These are phyloP conservation scores for Trametes punicea DNA, from an alignment of 768 basidiomycete species.

Conservation along the genomic window DNA sequence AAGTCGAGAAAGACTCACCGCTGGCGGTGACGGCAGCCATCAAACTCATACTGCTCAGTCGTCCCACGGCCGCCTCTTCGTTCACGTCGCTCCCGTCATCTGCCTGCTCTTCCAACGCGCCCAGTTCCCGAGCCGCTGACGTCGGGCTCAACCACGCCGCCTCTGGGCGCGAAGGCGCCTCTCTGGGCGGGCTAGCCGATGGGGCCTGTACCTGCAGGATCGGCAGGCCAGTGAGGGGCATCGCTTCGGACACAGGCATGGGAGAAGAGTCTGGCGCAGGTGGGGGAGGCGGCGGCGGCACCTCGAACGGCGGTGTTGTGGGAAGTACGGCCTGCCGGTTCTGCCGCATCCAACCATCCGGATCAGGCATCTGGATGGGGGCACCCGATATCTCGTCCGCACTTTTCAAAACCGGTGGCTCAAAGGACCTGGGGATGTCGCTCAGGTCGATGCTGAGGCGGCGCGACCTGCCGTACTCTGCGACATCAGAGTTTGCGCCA, in stretches of 20 bases:
- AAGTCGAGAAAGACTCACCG: slow-evolving; percentile 43
- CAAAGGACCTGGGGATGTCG: not conserved
- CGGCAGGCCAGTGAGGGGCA: slow-evolving; percentile 8
- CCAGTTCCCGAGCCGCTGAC: not conserved
- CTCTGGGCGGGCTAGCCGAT: slow-evolving; percentile 2
- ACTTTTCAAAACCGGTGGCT: not conserved
- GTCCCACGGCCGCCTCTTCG: slow-evolving; percentile 80
- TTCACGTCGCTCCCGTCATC: slow-evolving; percentile 42
- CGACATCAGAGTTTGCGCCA: slow-evolving; percentile 5
- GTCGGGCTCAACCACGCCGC: slow-evolving; percentile 5
- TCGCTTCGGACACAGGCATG: slow-evolving; percentile 3
- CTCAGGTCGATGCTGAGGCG: slow-evolving; percentile 1
- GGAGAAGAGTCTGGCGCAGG: not conserved
- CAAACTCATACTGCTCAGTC: slow-evolving; percentile 89
- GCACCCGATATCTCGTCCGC: slow-evolving; percentile 3
- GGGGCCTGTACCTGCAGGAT: slow-evolving; percentile 1
- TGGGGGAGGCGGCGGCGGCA: slow-evolving; percentile 10
- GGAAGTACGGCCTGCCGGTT: slow-evolving; percentile 3
- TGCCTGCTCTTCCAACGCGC: slow-evolving; percentile 21
- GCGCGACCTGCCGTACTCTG: not conserved
- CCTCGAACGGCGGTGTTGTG: slow-evolving; percentile 17
- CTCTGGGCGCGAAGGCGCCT: not conserved
- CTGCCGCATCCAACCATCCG: not conserved
- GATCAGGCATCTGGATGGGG: not conserved
- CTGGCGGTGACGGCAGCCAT: slow-evolving; percentile 85